Evolutionary conservation across 164 flowering plant species (phyloP).

Genomic region (Euptelea pleiosperma): DNA sequence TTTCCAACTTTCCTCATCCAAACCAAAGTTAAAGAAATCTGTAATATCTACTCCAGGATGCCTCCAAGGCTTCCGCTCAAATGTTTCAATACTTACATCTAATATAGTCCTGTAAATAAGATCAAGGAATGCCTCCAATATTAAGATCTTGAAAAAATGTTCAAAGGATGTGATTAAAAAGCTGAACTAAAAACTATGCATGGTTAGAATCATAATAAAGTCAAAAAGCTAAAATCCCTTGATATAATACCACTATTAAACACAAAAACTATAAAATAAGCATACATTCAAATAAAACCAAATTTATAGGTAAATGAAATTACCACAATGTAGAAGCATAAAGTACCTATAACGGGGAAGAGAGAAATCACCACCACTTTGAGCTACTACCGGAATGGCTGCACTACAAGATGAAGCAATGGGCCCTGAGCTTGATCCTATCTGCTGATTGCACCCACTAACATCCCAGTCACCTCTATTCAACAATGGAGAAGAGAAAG

Average conservation of each 20-base stretch:
- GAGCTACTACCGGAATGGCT: conserved; percentile 16
- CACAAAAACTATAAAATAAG: background rate
- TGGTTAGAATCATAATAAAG: background rate
- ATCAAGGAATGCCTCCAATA: conserved; percentile 2
- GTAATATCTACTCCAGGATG: conserved; percentile 52
- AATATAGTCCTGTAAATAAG: conserved; percentile 46
- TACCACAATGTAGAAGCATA: too few relatives aligned
- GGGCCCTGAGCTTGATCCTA: conserved; percentile 23
- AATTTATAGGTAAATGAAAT: too few relatives aligned
- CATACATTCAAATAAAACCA: background rate
- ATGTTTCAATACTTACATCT: conserved; percentile 41
- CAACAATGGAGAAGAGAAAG: conserved; percentile 15
- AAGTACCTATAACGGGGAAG: conserved; percentile 59
- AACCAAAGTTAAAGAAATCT: conserved; percentile 62
- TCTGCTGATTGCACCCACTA: conserved; percentile 15
- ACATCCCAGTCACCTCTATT: conserved; percentile 31
- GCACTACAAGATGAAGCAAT: conserved; percentile 12
- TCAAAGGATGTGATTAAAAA: too few relatives aligned
- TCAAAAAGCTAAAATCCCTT: background rate
- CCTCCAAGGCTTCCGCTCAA: conserved; percentile 61
- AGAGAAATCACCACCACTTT: conserved; percentile 36
- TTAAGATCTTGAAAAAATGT: background rate
- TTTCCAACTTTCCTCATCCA: conserved; percentile 70
- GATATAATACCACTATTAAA: background rate
- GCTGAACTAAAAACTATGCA: background rate